These are phyloP conservation scores for Entomortierella chlamydospora DNA, from an alignment of 192 early-diverging fungal species.

Conservation along the genomic window DNA sequence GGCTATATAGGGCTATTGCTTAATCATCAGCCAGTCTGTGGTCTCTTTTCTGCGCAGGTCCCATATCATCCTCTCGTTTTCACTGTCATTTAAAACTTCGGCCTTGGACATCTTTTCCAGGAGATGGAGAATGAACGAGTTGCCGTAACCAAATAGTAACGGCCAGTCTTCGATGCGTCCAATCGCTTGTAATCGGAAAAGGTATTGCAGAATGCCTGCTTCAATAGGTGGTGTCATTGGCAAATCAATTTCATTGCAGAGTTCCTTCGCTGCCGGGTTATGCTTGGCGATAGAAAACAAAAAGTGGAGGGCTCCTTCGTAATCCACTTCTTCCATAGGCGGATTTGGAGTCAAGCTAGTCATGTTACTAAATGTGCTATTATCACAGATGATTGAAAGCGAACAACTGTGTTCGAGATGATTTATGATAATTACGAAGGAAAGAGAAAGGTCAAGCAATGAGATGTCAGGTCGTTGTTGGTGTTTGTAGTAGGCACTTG, in stretches of 20 bases:
- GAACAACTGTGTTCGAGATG: not conserved
- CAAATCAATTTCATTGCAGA: constrained; percentile 27
- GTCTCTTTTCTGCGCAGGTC: constrained; percentile 27
- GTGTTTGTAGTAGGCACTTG: too few relatives aligned
- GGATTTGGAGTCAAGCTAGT: not conserved
- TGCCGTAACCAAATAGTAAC: constrained; percentile 27
- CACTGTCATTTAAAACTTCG: constrained; percentile 6
- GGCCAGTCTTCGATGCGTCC: constrained; percentile 38
- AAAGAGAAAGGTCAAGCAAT: too few relatives aligned
- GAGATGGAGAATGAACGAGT: constrained; percentile 32
- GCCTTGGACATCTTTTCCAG: constrained; percentile 28
- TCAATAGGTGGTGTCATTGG: constrained; percentile 20
- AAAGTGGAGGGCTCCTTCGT: constrained; percentile 21
- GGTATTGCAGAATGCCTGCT: constrained; percentile 23
- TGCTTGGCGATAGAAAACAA: constrained; percentile 18
- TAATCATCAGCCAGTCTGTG: constrained; percentile 10
- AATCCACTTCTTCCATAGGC: constrained; percentile 8
- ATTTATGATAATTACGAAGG: too few relatives aligned
- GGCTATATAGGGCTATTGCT: too few relatives aligned
- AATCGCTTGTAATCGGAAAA: constrained; percentile 27
- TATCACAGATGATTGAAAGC: not conserved
- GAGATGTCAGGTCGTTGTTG: too few relatives aligned
- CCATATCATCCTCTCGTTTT: constrained; percentile 37
- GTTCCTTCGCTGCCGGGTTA: not conserved
- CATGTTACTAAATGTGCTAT: not conserved